phyloP scores from a whole-genome alignment of 345 rosid genomes.

The Citrus australasica region DNA sequence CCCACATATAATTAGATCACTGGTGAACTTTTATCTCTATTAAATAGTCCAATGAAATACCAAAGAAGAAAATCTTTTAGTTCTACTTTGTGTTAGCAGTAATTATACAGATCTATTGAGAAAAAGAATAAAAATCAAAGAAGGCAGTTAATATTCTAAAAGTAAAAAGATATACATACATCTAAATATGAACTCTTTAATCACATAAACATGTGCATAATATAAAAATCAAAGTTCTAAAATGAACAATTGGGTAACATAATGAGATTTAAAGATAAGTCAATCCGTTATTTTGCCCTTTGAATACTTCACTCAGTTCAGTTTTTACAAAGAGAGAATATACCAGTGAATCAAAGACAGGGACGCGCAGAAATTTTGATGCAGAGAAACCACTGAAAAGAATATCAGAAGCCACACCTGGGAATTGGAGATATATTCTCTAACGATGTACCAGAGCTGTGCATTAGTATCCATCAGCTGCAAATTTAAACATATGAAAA shows the following conservation, averaged over 20 bases:
- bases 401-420: conserved; percentile 58
- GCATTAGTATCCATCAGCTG: conserved; percentile 99
- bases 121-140: background rate
- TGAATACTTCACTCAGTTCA: background rate
- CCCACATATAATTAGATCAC: background rate
- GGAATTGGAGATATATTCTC: conserved; percentile 91
- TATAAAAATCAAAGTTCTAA: background rate
- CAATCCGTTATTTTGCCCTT: background rate
- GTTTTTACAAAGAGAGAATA: background rate
- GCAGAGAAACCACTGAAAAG: conserved; percentile 11
- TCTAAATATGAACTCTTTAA: background rate
- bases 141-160: background rate
- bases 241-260: background rate
- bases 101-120: background rate
- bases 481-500: conserved; percentile 17
- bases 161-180: background rate
- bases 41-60: background rate
- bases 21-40: background rate
- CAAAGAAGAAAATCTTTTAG: background rate
- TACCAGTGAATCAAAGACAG: background rate
- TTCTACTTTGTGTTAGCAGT: background rate
- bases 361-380: background rate
- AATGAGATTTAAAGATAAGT: background rate
- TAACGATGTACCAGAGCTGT: conserved; percentile 93
- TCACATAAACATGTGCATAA: background rate